These are phyloP conservation scores for Hibiscus mutabilis DNA, from an alignment of 345 rosid genomes.

Conservation along the genomic window DNA sequence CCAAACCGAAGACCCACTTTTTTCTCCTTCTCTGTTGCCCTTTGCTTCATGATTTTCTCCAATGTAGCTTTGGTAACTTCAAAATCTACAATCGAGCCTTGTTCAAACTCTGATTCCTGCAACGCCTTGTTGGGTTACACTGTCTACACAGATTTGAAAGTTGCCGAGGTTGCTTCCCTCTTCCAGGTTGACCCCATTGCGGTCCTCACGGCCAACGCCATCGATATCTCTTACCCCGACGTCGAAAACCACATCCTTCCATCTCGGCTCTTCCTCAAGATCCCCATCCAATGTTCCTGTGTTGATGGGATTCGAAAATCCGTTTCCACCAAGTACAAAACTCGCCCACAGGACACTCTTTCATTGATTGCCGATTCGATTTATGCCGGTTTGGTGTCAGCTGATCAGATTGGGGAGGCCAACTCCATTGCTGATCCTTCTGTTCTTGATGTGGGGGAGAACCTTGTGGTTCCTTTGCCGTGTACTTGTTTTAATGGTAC, in stretches of 20 bases:
- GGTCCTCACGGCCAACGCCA: constrained; percentile 70
- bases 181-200: constrained; percentile 84
- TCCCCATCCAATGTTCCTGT: constrained; percentile 80
- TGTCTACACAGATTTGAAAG: constrained; percentile 88
- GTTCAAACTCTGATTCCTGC: constrained; percentile 73
- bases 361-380: constrained; percentile 53
- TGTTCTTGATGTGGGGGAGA: constrained; percentile 66
- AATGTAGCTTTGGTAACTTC: constrained; percentile 33
- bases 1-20: constrained; percentile 20
- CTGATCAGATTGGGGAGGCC: constrained; percentile 83
- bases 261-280: constrained; percentile 62
- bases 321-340: constrained; percentile 65
- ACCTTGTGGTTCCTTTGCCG: constrained; percentile 72
- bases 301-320: constrained; percentile 90
- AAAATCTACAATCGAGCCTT: constrained; percentile 93
- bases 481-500: constrained; percentile 91
- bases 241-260: constrained; percentile 94
- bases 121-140: constrained; percentile 84
- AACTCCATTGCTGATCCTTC: constrained; percentile 63
- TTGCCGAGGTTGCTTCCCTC: constrained; percentile 81
- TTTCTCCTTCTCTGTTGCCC: background rate
- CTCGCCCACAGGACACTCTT: constrained; percentile 74
- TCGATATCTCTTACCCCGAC: constrained; percentile 86
- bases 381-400: constrained; percentile 75
- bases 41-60: constrained; percentile 24